Evolutionary conservation across 768 basidiomycete species (phyloP).

Genomic region (Mycena alexandri): DNA sequence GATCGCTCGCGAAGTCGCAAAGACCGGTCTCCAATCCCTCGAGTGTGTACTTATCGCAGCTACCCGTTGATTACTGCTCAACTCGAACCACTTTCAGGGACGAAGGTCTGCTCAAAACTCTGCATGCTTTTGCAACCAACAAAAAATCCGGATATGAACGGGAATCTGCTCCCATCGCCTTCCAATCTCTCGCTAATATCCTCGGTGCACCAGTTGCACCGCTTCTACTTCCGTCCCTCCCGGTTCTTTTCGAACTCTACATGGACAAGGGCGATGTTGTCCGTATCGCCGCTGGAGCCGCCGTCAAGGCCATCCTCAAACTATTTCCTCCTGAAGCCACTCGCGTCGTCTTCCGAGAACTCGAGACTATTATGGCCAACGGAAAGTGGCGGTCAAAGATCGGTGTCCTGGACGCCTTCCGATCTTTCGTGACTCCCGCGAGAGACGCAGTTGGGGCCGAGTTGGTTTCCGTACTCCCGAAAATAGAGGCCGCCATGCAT

Average conservation of each 20-base stretch:
- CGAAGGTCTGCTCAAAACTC: constrained; percentile 68
- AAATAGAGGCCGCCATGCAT: constrained; percentile 92
- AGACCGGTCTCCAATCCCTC: constrained; percentile 71
- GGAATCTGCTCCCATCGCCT: constrained; percentile 87
- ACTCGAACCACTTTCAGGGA: constrained; percentile 58
- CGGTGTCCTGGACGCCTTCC: constrained; percentile 91
- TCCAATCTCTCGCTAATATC: constrained; percentile 77
- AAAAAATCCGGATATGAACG: constrained; percentile 92
- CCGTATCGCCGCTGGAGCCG: constrained; percentile 80
- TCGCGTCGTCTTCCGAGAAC: constrained; percentile 72
- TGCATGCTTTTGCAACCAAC: constrained; percentile 80
- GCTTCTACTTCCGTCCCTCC: constrained; percentile 80
- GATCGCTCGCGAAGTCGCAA: constrained; percentile 78
- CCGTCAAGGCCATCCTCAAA: constrained; percentile 88
- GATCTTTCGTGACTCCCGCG: constrained; percentile 75
- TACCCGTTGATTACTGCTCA: constrained; percentile 2
- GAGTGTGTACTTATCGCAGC: constrained; percentile 55
- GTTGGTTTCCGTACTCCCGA: constrained; percentile 84
- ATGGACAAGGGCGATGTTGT: constrained; percentile 97
- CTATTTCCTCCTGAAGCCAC: constrained; percentile 86
- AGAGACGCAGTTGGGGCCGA: constrained; percentile 85
- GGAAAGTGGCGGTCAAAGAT: constrained; percentile 97
- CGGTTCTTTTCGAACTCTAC: constrained; percentile 84
- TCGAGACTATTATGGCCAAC: constrained; percentile 81
- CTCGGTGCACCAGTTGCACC: constrained; percentile 82